Evolutionary conservation across 371 early-diverging fungal species (phyloP).

Genomic region (Rhizopus arrhizus): DNA sequence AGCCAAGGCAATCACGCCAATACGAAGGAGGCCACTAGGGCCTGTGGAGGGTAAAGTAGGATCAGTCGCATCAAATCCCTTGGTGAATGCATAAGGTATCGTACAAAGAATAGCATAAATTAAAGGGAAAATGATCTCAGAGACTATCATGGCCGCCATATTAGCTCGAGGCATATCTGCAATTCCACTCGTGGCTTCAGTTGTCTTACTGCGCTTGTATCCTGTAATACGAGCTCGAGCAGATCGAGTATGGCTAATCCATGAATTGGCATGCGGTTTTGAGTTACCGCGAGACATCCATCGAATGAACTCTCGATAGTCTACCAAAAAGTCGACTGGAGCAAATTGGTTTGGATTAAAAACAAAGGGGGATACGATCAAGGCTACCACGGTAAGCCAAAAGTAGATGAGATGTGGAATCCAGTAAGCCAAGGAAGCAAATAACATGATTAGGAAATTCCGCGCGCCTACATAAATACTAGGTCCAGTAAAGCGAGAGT

Average conservation of each 20-base stretch:
- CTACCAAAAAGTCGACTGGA: conserved; percentile 73
- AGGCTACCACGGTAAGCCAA: conserved; percentile 80
- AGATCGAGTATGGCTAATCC: conserved; percentile 77
- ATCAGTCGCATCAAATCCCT: conserved; percentile 49
- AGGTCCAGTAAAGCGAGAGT: conserved; percentile 77
- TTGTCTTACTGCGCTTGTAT: conserved; percentile 60
- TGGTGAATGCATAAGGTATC: conserved; percentile 68
- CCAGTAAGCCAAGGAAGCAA: conserved; percentile 73
- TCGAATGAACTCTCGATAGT: conserved; percentile 78
- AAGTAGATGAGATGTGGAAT: conserved; percentile 81
- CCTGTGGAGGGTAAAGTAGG: conserved; percentile 42
- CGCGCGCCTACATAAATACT: conserved; percentile 82
- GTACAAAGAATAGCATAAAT: conserved; percentile 66
- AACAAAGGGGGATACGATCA: conserved; percentile 77
- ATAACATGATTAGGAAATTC: conserved; percentile 70
- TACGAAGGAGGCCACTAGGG: conserved; percentile 59
- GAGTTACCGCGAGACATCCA: conserved; percentile 85
- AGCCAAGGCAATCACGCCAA: conserved; percentile 67
- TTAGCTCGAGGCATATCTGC: conserved; percentile 69
- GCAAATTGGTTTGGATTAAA: conserved; percentile 87
- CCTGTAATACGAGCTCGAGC: conserved; percentile 79
- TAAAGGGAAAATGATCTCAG: conserved; percentile 75
- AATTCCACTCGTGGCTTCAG: conserved; percentile 45
- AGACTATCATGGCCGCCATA: conserved; percentile 68
- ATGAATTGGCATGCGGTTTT: conserved; percentile 72